Evolutionary conservation across 352 stramenopile species (phyloP), one percentile per base, ranked within the genome.

Genomic region (Phytopythium delawarense): DNA sequence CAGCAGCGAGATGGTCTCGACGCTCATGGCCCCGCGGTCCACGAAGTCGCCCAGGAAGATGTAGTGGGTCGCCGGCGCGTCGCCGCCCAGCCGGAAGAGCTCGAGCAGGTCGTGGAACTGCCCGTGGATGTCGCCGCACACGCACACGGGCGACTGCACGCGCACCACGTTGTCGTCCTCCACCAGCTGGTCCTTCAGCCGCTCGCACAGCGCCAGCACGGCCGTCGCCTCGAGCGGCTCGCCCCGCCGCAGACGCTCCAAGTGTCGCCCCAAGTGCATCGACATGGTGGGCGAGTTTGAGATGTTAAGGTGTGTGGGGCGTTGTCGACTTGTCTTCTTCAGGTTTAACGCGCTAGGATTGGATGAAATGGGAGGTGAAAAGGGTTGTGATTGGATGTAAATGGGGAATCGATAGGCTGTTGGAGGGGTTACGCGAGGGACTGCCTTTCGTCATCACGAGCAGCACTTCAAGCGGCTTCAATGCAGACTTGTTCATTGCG

Each of bases 21-120:
- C 91, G 39, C 83, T 97, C 78, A 98, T 98, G 62, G 95, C 90
- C 13, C 96, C 96, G 46, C 96, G 82, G 82, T 99, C 96, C 28
- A 99, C 96, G 72, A 98, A 99, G 78, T 99, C 96, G 7, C 96
- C 96, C n/a, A 99, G 72, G 72, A 99, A 99, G 32, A 99, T 76
- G 69, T 93, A 97, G 57, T 75, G 91, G 21, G 81, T 94, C 32
- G 82, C 70, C 1, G 94, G 89, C 35, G 94, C 91, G 57, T 87
- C 84, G 20, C 96, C 96, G 49, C 88, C 81, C 12, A 97, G 84
- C 57, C 96, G 84, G 44, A 99, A 92, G 42, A 98, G 77, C 64
- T 98, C 88, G 9, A 99, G 64, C 40, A 99, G 78, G 78, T 99
- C 97, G 70, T 96, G 96, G 77, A 98, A 99, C 76, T 99, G 97